These are phyloP conservation scores for Yarrowia sp. DNA, from an alignment of 805 yeast species.

Conservation along the genomic window DNA sequence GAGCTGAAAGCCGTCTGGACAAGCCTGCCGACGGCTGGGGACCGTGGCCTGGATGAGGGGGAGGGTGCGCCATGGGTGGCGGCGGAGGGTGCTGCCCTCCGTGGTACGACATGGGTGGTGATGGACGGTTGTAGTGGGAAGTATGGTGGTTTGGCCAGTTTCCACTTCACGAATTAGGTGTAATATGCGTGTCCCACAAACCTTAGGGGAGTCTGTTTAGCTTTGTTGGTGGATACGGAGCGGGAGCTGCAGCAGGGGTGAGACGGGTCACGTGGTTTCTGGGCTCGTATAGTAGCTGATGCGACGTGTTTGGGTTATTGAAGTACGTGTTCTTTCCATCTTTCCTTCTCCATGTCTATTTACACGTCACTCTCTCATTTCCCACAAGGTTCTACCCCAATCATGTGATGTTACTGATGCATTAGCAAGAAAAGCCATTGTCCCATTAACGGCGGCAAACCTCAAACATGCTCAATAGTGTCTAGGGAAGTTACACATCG, in stretches of 20 bases:
- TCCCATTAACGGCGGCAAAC: background rate
- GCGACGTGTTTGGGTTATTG: no score
- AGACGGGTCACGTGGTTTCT: no score
- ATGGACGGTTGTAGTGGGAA: background rate
- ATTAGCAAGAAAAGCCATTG: slow-evolving; percentile 2
- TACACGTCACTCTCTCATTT: background rate
- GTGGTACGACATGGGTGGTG: slow-evolving; percentile 13
- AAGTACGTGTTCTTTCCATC: no score
- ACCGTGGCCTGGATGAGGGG: background rate
- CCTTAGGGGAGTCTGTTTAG: background rate
- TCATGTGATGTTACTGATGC: slow-evolving; percentile 7
- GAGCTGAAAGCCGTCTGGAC: background rate
- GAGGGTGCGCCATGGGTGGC: background rate
- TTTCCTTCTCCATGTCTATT: no score
- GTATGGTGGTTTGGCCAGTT: background rate
- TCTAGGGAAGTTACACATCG: background rate
- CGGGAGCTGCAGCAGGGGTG: background rate
- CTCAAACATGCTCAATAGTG: background rate
- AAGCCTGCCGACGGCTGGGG: background rate
- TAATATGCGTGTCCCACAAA: slow-evolving; percentile 10
- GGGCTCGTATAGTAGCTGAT: no score
- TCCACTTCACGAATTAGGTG: background rate
- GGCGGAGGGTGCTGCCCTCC: slow-evolving; percentile 11
- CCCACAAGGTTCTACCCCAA: background rate
- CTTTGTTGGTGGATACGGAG: background rate